Conservation (phyloP, 192 early-diverging fungal species). For the Backusella liffmaniae region DNA sequence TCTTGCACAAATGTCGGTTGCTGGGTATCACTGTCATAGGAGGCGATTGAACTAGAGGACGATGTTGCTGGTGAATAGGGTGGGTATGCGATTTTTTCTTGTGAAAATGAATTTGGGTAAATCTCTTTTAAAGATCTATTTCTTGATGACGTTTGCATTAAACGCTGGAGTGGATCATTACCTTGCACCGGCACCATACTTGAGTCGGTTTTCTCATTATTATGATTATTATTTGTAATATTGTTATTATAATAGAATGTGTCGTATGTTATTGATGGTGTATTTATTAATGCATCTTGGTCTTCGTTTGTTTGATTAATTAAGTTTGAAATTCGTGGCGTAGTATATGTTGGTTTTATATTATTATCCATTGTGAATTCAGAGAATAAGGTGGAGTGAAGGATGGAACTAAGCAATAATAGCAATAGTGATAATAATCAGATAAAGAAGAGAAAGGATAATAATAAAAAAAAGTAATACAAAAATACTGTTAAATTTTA, state of each 20-base stretch:
- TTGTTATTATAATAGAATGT: neutral
- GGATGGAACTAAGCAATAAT: neutral
- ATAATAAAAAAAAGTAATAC: neutral
- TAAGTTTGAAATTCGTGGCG: neutral
- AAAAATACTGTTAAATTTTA: neutral
- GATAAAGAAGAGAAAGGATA: neutral
- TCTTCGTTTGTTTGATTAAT: neutral
- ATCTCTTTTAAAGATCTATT: neutral
- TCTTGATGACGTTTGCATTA: conserved; percentile 1
- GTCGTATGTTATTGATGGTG: neutral
- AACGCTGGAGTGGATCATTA: conserved; percentile 12
- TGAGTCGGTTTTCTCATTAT: neutral
- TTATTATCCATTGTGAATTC: neutral
- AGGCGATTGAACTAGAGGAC: neutral
- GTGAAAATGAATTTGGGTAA: neutral
- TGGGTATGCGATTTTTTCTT: neutral
- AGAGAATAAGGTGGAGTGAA: neutral
- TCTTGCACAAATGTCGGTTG: neutral
- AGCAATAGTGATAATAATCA: neutral
- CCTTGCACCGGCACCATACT: conserved; percentile 8
- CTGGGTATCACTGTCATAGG: neutral
- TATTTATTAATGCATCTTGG: neutral
- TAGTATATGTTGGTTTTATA: neutral
- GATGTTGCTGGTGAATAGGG: neutral
- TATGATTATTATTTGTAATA: neutral